Evolutionary conservation across 116 monocot species (phyloP).

Genomic region (Papilionanthe hybrid): DNA sequence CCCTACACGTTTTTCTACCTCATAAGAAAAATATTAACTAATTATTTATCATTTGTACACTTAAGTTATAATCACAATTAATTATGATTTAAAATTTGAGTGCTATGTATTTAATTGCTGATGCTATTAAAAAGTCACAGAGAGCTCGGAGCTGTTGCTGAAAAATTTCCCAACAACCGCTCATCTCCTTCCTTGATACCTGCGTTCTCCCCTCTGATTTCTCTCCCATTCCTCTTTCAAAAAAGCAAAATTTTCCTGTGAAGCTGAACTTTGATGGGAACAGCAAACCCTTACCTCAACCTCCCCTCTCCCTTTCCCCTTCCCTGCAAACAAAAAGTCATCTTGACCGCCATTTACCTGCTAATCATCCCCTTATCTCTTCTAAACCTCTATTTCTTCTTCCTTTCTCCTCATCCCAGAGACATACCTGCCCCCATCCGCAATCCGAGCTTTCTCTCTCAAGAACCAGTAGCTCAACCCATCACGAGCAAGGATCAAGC

Average conservation of each 20-base stretch:
- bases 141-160: too few relatives aligned
- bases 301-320: background rate
- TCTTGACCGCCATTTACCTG: constrained; percentile 24
- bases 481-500: background rate
- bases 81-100: too few relatives aligned
- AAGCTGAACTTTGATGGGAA: background rate
- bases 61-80: too few relatives aligned
- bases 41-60: too few relatives aligned
- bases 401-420: constrained; percentile 5
- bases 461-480: too few relatives aligned
- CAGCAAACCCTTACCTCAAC: background rate
- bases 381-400: constrained; percentile 40
- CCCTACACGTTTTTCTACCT: too few relatives aligned
- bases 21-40: too few relatives aligned
- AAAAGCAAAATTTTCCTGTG: background rate
- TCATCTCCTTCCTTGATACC: too few relatives aligned
- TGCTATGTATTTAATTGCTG: too few relatives aligned
- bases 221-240: background rate
- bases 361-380: constrained; percentile 40
- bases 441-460: background rate
- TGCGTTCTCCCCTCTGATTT: too few relatives aligned
- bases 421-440: background rate
- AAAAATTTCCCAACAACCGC: too few relatives aligned
- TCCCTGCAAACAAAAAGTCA: constrained; percentile 14
- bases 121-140: too few relatives aligned